These are phyloP conservation scores for Penicillium psychrofluorescens DNA, from an alignment of 495 filamentous ascomycete species.

Conservation along the genomic window DNA sequence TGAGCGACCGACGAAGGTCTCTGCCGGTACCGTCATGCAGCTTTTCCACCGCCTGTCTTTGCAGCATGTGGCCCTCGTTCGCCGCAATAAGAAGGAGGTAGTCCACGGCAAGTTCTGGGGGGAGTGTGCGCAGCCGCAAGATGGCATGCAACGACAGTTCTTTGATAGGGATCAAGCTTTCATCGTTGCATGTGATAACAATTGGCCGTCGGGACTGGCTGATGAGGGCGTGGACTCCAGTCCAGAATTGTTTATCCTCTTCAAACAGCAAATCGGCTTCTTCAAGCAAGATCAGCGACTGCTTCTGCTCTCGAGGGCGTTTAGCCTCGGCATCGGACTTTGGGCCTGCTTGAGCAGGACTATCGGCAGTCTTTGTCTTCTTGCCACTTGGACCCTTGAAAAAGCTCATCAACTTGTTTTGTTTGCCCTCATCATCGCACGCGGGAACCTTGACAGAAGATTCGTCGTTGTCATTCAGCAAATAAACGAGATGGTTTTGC, in stretches of 20 bases:
- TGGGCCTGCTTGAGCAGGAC: constrained; percentile 1
- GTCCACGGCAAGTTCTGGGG: constrained; percentile 63
- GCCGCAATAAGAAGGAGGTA: constrained; percentile 78
- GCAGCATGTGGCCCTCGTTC: constrained; percentile 80
- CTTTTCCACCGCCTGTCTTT: constrained; percentile 54
- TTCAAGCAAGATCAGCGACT: constrained; percentile 91
- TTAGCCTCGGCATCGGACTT: constrained; percentile 27
- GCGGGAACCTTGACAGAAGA: constrained; percentile 8
- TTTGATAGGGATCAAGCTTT: constrained; percentile 63
- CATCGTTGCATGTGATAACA: constrained; percentile 91
- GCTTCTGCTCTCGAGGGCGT: constrained; percentile 59
- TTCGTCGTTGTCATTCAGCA: constrained; percentile 24
- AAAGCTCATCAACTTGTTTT: constrained; percentile 74
- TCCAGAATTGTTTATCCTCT: constrained; percentile 93
- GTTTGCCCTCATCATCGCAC: constrained; percentile 50
- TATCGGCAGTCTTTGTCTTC: constrained; percentile 12
- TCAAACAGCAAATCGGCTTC: constrained; percentile 92
- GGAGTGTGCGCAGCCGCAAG: constrained; percentile 67
- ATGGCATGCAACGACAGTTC: constrained; percentile 74
- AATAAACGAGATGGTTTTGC: constrained; percentile 80
- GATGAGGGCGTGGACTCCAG: constrained; percentile 68
- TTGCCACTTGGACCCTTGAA: constrained; percentile 51
- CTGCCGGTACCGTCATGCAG: constrained; percentile 60
- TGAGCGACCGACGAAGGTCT: constrained; percentile 78
- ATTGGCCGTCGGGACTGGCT: constrained; percentile 82